Conservation (phyloP, 352 stramenopile species). For the Pythium monospermum region DNA sequence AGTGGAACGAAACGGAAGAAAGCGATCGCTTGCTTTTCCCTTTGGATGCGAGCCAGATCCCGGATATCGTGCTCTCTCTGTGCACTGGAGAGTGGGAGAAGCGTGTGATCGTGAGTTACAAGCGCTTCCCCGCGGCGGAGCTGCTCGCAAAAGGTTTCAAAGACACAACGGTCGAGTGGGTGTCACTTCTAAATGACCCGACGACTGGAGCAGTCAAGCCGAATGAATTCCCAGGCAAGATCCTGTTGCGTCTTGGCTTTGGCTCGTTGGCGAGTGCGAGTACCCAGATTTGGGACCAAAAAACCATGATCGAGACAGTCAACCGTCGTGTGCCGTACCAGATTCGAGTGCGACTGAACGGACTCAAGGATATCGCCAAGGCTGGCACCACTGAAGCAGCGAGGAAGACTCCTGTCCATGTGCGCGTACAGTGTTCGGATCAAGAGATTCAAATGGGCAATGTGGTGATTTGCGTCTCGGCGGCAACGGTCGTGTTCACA, state of each 20-base stretch:
- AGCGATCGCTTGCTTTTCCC: slow-evolving; percentile 66
- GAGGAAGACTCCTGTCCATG: slow-evolving; percentile 33
- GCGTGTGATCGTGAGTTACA: slow-evolving; percentile 64
- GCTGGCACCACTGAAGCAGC: slow-evolving; percentile 27
- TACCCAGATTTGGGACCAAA: slow-evolving; percentile 47
- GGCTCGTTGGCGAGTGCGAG: slow-evolving; percentile 45
- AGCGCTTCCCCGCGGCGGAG: slow-evolving; percentile 58
- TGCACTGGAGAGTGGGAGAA: slow-evolving; percentile 57
- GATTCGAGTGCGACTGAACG: slow-evolving; percentile 65
- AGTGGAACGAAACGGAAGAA: slow-evolving; percentile 78
- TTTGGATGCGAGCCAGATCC: slow-evolving; percentile 51
- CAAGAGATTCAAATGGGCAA: slow-evolving; percentile 29
- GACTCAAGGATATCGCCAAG: slow-evolving; percentile 24
- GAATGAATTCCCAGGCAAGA: slow-evolving; percentile 63
- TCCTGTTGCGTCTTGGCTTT: slow-evolving; percentile 70
- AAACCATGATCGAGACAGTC: slow-evolving; percentile 48
- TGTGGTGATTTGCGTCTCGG: slow-evolving; percentile 26
- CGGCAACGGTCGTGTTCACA: slow-evolving; percentile 45
- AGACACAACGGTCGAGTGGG: slow-evolving; percentile 38
- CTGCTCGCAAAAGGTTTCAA: slow-evolving; percentile 46
- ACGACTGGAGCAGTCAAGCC: slow-evolving; percentile 43
- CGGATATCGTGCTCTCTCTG: slow-evolving; percentile 81
- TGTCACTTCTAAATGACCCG: slow-evolving; percentile 55
- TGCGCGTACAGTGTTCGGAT: slow-evolving; percentile 65
- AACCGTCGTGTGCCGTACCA: slow-evolving; percentile 66